Percentiles rank a stretch among this genome's conserved stretches.
Evolutionary conservation across 1,139 yeast genomes (phyloP).

Genomic region (Maudiozyma humilis): DNA sequence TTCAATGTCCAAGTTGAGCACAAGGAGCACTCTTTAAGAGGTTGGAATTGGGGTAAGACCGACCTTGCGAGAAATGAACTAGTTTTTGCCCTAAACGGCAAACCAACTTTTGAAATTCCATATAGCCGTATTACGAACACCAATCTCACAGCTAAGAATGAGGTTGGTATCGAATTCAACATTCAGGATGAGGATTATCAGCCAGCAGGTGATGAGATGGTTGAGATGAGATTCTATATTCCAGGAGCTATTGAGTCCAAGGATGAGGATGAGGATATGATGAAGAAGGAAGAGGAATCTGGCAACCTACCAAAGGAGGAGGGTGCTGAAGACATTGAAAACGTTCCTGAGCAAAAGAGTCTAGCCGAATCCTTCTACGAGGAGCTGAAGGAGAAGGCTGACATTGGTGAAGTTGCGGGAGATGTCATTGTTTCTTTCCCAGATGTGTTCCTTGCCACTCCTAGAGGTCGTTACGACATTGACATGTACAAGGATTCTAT

Average conservation of each 20-base stretch:
- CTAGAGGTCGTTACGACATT: slow-evolving; percentile 96
- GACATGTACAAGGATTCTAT: slow-evolving; percentile 86
- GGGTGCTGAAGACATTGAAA: slow-evolving; percentile 34
- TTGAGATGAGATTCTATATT: slow-evolving; percentile 84
- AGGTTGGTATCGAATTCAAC: slow-evolving; percentile 83
- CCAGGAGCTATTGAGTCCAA: slow-evolving; percentile 62
- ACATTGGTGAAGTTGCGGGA: slow-evolving; percentile 90
- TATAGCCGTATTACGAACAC: slow-evolving; percentile 73
- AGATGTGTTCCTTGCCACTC: slow-evolving; percentile 87
- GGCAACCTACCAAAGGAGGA: slow-evolving; percentile 37
- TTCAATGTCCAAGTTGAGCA: slow-evolving; percentile 68
- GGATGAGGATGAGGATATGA: slow-evolving; percentile 32
- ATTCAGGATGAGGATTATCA: slow-evolving; percentile 50
- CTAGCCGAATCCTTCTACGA: slow-evolving; percentile 86
- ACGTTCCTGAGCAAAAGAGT: slow-evolving; percentile 47
- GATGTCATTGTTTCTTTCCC: slow-evolving; percentile 94
- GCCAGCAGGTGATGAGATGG: slow-evolving; percentile 87
- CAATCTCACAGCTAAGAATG: slow-evolving; percentile 88
- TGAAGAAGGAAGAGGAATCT: slow-evolving; percentile 28
- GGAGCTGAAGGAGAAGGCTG: slow-evolving; percentile 88
- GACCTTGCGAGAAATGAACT: slow-evolving; percentile 90
- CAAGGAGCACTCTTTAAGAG: slow-evolving; percentile 85
- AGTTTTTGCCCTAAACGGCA: slow-evolving; percentile 76
- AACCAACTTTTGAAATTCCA: slow-evolving; percentile 88
- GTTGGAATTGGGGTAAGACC: slow-evolving; percentile 98